Evolutionary conservation across 2,329 filamentous ascomycete genomes (phyloP).

Genomic region (Colletotrichum sp.): DNA sequence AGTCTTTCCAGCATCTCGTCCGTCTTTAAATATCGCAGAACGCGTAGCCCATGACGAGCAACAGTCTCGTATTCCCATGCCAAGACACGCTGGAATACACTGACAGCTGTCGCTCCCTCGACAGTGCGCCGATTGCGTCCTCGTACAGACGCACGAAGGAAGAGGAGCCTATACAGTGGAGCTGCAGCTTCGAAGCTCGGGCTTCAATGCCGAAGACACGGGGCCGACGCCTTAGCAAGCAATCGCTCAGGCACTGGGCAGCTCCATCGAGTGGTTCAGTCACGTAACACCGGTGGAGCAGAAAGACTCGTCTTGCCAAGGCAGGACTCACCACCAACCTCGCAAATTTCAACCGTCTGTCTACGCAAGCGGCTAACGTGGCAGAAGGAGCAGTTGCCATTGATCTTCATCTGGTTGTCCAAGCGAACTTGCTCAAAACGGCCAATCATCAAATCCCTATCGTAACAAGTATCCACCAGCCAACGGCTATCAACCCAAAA

Average conservation of each 20-base stretch:
- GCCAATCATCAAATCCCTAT: background rate
- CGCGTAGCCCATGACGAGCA: background rate
- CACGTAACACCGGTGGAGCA: background rate
- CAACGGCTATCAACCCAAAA: background rate
- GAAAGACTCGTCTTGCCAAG: background rate
- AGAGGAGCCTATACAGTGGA: slow-evolving; percentile 18
- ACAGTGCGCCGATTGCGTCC: background rate
- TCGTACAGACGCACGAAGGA: background rate
- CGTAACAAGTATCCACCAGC: background rate
- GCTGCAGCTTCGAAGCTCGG: background rate
- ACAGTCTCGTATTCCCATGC: background rate
- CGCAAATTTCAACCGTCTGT: background rate
- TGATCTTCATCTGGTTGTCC: background rate
- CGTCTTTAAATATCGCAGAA: background rate
- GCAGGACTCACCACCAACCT: background rate
- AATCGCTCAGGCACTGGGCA: background rate
- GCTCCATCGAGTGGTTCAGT: background rate
- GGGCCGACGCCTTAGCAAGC: background rate
- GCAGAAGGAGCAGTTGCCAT: background rate
- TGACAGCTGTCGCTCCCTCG: background rate
- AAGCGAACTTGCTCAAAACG: background rate
- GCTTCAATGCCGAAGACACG: slow-evolving; percentile 6
- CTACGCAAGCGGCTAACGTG: background rate
- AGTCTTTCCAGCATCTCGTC: background rate
- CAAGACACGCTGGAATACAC: background rate